phyloP scores from a whole-genome alignment of 768 basidiomycete genomes.

The Tulasnella sp. region DNA sequence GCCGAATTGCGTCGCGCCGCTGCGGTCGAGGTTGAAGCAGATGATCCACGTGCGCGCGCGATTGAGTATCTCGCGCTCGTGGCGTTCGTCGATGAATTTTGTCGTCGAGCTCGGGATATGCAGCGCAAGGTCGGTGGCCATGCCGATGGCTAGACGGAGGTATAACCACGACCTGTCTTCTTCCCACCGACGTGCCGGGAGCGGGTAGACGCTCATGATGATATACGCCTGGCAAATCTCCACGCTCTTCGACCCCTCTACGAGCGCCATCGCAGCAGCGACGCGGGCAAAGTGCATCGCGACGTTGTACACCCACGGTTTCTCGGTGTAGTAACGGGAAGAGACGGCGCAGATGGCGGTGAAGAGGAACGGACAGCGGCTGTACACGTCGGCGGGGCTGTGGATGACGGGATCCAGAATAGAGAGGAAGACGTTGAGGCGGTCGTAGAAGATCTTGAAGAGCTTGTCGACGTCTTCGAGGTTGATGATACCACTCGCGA shows the following conservation, averaged over 20 bases:
- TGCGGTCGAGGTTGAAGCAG: slow-evolving; percentile 80
- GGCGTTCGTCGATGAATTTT: slow-evolving; percentile 58
- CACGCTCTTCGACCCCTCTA: slow-evolving; percentile 76
- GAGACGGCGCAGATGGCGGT: slow-evolving; percentile 89
- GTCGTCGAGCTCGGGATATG: slow-evolving; percentile 49
- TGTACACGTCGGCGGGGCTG: slow-evolving; percentile 54
- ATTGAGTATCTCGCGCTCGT: slow-evolving; percentile 75
- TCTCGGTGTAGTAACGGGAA: slow-evolving; percentile 64
- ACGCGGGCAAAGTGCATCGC: slow-evolving; percentile 84
- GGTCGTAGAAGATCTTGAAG: slow-evolving; percentile 73
- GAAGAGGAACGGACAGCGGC: slow-evolving; percentile 80
- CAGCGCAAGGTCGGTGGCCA: slow-evolving; percentile 81
- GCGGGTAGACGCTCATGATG: slow-evolving; percentile 68
- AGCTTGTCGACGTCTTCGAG: slow-evolving; percentile 68
- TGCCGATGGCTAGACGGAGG: slow-evolving; percentile 77
- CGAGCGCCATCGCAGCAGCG: slow-evolving; percentile 66
- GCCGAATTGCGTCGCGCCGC: slow-evolving; percentile 77
- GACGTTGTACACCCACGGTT: slow-evolving; percentile 73
- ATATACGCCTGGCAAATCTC: slow-evolving; percentile 89
- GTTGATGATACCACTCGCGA: slow-evolving; percentile 67
- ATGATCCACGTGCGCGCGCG: slow-evolving; percentile 82
- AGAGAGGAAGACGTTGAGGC: slow-evolving; percentile 63
- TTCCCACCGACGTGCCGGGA: slow-evolving; percentile 74
- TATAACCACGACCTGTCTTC: slow-evolving; percentile 86
- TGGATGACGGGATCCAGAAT: slow-evolving; percentile 72